Evolutionary conservation across 1,284 basidiomycete species (phyloP), one percentile per base, ranked within the genome.

Genomic region (Ustanciosporium gigantosporum): DNA sequence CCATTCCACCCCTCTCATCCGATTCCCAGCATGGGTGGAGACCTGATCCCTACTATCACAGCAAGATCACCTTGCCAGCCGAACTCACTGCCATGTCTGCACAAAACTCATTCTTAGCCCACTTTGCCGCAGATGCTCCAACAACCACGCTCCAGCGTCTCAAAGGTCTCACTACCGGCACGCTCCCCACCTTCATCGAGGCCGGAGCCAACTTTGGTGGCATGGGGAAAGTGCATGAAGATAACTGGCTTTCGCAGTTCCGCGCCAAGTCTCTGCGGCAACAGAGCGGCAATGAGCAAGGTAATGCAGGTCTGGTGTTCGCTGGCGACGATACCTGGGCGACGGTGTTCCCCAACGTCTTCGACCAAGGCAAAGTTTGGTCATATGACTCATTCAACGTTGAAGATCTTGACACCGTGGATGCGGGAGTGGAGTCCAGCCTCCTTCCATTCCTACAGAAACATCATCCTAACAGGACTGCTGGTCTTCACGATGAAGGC

Each of bases 301-400:
- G 25, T 11, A 41, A 34, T 14, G 60, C 66, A 31, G 66, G 68
- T 11, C 22, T 68, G 13, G 88, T 88, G 0, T 89, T 97, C 75
- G 91, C 90, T 84, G 94, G 94, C 0, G 94, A 98, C 76, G 91
- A 97, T 75, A 98, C 94, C 0, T 98, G 95, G 95, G 84, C 88
- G 76, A 85, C 87, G 2, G 85, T 95, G 14, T 98, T 93, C 74
- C 90, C 93, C 0, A 79, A 83, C 40, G 80, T 85, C 1, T 91
- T 96, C 62, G 82, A 84, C 34, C 73, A 32, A 3, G 86, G 88
- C 60, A 85, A 88, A 80, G 82, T 86, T 1, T 88, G 86, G 76
- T 87, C 91, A 0, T 97, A 87, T 76, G 92, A 96, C 78, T 96
- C 91, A 1, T 98, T 99, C 84, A 94, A 98, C 78, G 94, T 99